Evolutionary conservation across 257 asterid species (phyloP), one percentile per base, ranked within the genome.

Genomic region (Verbascum thapsus): DNA sequence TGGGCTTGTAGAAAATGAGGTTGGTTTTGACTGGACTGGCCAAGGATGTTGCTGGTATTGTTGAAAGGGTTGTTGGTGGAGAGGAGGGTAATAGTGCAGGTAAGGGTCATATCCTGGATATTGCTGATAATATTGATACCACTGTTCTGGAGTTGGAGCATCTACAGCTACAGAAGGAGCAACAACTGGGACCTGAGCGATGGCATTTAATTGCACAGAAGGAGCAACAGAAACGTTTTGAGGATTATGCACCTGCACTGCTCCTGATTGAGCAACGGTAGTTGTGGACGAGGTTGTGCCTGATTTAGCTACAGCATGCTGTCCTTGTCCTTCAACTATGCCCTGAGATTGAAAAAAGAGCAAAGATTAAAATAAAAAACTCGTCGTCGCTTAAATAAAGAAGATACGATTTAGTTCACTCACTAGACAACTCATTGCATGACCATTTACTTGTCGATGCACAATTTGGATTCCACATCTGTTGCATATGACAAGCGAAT

Each of bases 391-490:
- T 40, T 69, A 20, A 20, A 35, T 45, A 6, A 62, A 44, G 18
- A 19, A 19, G 16, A 38, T 47, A 65, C 37, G 50, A 44, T 50
- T 45, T 38, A 20, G 70, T 22, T 41, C 61, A 75, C 99, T 82
- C 81, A 92, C 99, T 10, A 90, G 80, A 68, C 99, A 92, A 72
- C 61, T 82, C 74, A 77, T 87, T 7, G 96, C 99, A 64, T 89
- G 99, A n/a, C 89, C 97, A n/a, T 87, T 89, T 10, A 90, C 96
- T 83, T 89, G 94, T 37, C 95, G 95, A 79, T 89, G 96, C 74
- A 85, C 84, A 73, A 89, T 84, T 76, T 87, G 95, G 66, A 87
- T 53, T 1, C 95, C 94, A 63, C 99, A 92, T 72, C 87, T 72
- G 75, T 89, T 83, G 82, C 99, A 92, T 71, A 92, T 74, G 41